Base-by-base conservation (phyloP, 1,284 basidiomycete species). In the Hemileia vastatrix region DNA sequence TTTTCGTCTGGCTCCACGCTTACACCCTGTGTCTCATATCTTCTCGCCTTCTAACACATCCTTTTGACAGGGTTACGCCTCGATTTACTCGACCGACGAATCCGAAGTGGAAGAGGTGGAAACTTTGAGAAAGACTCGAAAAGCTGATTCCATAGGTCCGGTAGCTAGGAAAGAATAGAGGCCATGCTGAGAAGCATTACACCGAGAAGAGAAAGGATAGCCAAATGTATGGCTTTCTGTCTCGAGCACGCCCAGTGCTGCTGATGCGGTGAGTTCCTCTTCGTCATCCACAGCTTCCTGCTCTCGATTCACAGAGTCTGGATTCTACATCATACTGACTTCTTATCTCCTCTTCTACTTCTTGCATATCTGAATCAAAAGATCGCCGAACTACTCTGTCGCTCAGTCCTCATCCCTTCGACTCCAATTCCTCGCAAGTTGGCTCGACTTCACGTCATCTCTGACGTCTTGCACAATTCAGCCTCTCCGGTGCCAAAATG, bases 391-490 rank as follows among this genome's bases (percentile, higher is more conserved):
- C 83, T 93, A 64, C 87, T 96, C 67, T 83, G 89, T 52, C 80
- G 85, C 33, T 90, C 91, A 2, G 78, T 95, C 3, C 79, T 87
- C 24, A 84, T 94, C 9, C 88, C 91, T 63, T 80, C 83, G 11
- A 98, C 95, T 0, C 86, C 94, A 0, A 87, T 98, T 8, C 93
- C 95, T 40, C 85, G 93, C 67, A 98, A 98, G 76, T 83, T 98
- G 53, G 90, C 95, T 5, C 85, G 95, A 6, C 82, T 98, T 27
- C 86, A 96, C 77, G 82, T 96, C 51, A 88, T 98, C 57, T 95
- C 91, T 71, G 94, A 98, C 73, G 94, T 98, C 66, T 81, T 98
- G 24, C 92, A 96, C 79, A 98, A 98, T 75, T 90, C 90, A 1
- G 92, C 90, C 43, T 86, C 86, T 3, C 80, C 89, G 2, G 81